phyloP scores from a whole-genome alignment of 2,329 filamentous ascomycete species.

The Fusarium newnesense region DNA sequence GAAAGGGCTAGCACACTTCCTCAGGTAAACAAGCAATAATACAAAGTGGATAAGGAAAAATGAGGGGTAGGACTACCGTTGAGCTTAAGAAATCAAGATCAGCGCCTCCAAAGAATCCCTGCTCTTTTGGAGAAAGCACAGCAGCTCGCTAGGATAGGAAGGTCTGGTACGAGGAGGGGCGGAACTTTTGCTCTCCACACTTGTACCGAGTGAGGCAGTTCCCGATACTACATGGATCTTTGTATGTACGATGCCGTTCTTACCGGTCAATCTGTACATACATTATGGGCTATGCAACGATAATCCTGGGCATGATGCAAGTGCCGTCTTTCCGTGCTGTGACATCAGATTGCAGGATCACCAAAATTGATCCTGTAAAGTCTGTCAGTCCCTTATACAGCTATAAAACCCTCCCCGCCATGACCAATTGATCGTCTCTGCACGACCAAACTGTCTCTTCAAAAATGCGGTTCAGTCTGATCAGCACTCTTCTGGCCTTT shows the following conservation, averaged over 20 bases:
- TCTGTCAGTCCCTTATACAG: background rate
- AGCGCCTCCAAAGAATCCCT: background rate
- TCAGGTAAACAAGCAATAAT: background rate
- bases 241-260: constrained; percentile 20
- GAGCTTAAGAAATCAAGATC: background rate
- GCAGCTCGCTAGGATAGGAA: background rate
- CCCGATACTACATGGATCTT: background rate
- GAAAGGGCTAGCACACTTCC: background rate
- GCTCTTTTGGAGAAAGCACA: background rate
- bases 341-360: constrained; percentile 3
- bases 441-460: background rate
- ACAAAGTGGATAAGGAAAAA: background rate
- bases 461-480: constrained; percentile 37
- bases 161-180: background rate
- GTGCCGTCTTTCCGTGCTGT: constrained; percentile 28
- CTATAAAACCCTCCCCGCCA: constrained; percentile 4
- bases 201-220: constrained; percentile 17
- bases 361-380: too few species aligned
- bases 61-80: background rate
- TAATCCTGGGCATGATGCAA: background rate
- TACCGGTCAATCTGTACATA: constrained; percentile 6
- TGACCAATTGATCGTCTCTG: background rate
- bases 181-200: constrained; percentile 33
- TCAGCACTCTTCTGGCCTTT: constrained; percentile 33
- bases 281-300: background rate